Conservation (phyloP, 768 basidiomycete species). For the Macrocybe gigantea region DNA sequence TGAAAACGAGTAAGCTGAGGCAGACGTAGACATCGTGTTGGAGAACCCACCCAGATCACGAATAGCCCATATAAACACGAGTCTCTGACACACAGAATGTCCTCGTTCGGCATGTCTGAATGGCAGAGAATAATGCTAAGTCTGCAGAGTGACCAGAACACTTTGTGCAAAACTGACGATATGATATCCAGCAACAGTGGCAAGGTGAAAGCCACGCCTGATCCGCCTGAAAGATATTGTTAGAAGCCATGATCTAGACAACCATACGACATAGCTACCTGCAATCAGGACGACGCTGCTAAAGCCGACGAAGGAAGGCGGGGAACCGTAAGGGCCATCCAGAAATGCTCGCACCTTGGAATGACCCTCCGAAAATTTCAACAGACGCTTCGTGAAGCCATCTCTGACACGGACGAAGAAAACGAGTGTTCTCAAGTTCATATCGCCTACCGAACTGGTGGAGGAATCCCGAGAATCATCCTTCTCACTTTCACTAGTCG, state of each 20-base stretch:
- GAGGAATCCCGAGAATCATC: conserved; percentile 3
- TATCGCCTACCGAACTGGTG: too few relatives aligned
- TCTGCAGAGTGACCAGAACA: not conserved
- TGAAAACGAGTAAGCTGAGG: not conserved
- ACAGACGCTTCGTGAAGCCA: conserved; percentile 53
- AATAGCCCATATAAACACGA: conserved; percentile 38
- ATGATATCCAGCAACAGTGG: conserved; percentile 39
- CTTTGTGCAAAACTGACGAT: conserved; percentile 24
- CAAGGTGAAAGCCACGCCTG: conserved; percentile 42
- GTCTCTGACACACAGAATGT: conserved; percentile 11
- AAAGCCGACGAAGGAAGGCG: conserved; percentile 33
- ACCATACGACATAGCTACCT: conserved; percentile 14
- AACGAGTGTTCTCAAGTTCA: conserved; percentile 33
- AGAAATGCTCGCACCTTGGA: conserved; percentile 23
- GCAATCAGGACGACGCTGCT: conserved; percentile 45
- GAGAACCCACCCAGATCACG: conserved; percentile 26
- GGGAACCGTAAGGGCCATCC: conserved; percentile 54
- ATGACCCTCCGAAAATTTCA: conserved; percentile 4
- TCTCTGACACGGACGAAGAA: conserved; percentile 57
- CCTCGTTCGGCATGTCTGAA: conserved; percentile 1
- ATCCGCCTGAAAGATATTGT: conserved; percentile 27
- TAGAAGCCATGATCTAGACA: not conserved
- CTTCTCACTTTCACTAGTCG: not conserved
- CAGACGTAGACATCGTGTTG: not conserved
- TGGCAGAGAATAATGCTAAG: not conserved